Conservation (phyloP, 306 rosid species). For the Arachis stenosperma region DNA sequence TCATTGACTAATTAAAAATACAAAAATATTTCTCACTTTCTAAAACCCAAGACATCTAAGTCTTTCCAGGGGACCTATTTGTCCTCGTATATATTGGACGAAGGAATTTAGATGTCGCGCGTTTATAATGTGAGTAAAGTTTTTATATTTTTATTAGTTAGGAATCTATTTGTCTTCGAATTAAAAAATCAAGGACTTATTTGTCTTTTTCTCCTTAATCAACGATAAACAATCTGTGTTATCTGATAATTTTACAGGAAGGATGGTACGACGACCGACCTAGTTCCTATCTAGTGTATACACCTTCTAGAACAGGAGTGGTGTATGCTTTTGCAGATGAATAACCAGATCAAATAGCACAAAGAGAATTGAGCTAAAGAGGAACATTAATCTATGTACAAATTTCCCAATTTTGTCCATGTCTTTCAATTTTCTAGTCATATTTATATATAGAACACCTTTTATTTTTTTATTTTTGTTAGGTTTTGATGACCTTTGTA, state of each 20-base stretch:
- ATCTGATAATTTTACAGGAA: constrained; percentile 52
- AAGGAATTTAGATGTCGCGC: too few relatives aligned
- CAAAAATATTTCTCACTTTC: too few relatives aligned
- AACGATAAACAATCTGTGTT: too few relatives aligned
- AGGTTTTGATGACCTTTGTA: not conserved
- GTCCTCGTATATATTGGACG: too few relatives aligned
- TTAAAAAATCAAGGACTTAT: too few relatives aligned
- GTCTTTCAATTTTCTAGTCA: not conserved
- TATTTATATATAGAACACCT: not conserved
- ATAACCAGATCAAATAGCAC: constrained; percentile 24
- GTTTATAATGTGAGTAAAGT: too few relatives aligned
- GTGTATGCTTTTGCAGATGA: constrained; percentile 66
- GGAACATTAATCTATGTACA: not conserved
- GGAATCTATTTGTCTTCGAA: too few relatives aligned
- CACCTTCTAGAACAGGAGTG: constrained; percentile 83
- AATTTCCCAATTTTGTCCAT: not conserved
- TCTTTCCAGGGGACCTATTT: too few relatives aligned
- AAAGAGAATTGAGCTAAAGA: not conserved
- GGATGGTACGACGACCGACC: constrained; percentile 75
- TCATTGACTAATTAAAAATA: too few relatives aligned
- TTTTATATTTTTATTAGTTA: too few relatives aligned
- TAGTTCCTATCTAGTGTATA: constrained; percentile 70
- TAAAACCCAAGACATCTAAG: too few relatives aligned
- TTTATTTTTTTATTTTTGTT: not conserved
- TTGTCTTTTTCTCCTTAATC: too few relatives aligned